Conservation (phyloP, 352 stramenopile species). For the Globisporangium canariense region DNA sequence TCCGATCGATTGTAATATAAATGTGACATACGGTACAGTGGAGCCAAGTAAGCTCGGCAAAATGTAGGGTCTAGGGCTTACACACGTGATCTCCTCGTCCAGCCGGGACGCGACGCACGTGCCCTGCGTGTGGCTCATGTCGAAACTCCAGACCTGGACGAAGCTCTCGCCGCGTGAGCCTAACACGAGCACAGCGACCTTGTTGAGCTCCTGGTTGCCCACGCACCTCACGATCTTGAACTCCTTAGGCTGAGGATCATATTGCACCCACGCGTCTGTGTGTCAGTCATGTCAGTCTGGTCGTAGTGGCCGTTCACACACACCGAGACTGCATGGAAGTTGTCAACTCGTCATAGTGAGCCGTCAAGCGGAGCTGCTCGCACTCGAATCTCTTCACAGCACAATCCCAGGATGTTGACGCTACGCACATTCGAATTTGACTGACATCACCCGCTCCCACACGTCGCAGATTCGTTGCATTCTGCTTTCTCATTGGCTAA, state of each 20-base stretch:
- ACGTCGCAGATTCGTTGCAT: slow-evolving; percentile 1
- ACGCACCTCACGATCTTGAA: slow-evolving; percentile 54
- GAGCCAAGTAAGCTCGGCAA: slow-evolving; percentile 41
- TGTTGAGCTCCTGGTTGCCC: slow-evolving; percentile 46
- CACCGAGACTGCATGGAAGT: no score
- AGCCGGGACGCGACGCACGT: slow-evolving; percentile 36
- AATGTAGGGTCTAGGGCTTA: no score
- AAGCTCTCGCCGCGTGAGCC: slow-evolving; percentile 49
- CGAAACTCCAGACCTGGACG: slow-evolving; percentile 75
- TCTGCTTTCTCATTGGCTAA: slow-evolving; percentile 3
- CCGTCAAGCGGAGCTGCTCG: not conserved
- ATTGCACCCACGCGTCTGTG: not conserved
- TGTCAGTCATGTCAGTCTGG: not conserved
- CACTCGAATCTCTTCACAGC: not conserved
- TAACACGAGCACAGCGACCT: slow-evolving; percentile 42
- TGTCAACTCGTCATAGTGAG: not conserved
- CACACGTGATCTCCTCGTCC: slow-evolving; percentile 46
- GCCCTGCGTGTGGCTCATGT: slow-evolving; percentile 58
- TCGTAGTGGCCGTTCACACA: no score
- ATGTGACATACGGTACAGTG: not conserved
- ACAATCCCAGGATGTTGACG: not conserved
- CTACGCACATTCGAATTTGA: not conserved
- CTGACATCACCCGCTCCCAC: not conserved
- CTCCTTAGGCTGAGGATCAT: slow-evolving; percentile 11
- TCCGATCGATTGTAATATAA: slow-evolving; percentile 18